These are phyloP conservation scores for Miamiensis avidus DNA, from an alignment of 169 alveolate genomes.

Conservation along the genomic window DNA sequence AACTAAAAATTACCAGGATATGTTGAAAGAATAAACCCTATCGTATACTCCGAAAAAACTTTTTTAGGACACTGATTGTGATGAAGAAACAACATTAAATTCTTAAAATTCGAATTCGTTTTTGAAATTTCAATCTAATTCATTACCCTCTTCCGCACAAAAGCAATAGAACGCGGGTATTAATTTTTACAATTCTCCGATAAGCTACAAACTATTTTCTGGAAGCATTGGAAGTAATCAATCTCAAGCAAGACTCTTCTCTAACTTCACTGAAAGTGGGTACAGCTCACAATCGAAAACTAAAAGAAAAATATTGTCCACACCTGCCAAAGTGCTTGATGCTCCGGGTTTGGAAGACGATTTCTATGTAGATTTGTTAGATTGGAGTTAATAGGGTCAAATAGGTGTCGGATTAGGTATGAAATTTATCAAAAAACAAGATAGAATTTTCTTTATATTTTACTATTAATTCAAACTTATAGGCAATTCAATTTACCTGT, in stretches of 20 bases:
- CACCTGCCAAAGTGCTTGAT: conserved; percentile 75
- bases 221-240: no score
- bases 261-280: neutral
- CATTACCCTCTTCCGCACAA: no score
- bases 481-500: conserved; percentile 53
- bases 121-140: neutral
- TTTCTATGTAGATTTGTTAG: conserved; percentile 88
- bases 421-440: conserved; percentile 12
- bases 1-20: neutral
- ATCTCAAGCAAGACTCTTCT: neutral
- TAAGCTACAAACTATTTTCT: neutral
- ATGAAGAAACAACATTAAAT: neutral
- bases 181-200: neutral
- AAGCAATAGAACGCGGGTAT: neutral
- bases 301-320: neutral
- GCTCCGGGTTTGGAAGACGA: conserved; percentile 94
- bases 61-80: neutral
- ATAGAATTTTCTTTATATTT: no score
- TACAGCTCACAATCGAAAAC: neutral
- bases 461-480: no score
- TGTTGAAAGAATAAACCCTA: neutral
- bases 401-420: conserved; percentile 91
- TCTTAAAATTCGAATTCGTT: neutral
- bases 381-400: conserved; percentile 84
- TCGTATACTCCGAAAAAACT: neutral